A percentile compares a stretch with the other conserved stretches of the same genome.
Evolutionary conservation across 2,329 filamentous ascomycete genomes (phyloP).

Genomic region (Calonectria fujianensis): DNA sequence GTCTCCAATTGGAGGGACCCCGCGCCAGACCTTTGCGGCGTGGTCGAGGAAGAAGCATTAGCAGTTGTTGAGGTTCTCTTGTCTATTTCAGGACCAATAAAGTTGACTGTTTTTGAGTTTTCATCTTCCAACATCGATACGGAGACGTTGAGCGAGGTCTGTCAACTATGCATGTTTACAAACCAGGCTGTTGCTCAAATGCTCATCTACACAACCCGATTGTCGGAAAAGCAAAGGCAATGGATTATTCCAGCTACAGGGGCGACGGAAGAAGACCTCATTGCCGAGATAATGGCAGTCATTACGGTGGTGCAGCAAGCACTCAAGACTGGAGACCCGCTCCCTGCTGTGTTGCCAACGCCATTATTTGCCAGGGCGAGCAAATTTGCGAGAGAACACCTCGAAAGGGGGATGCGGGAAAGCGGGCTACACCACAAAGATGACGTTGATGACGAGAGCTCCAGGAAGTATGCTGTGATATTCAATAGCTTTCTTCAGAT

Average conservation of each 20-base stretch:
- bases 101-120: slow-evolving; percentile 35
- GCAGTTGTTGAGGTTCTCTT: slow-evolving; percentile 33
- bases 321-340: slow-evolving; percentile 34
- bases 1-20: slow-evolving; percentile 36
- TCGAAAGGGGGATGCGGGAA: background rate
- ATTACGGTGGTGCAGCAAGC: slow-evolving; percentile 35
- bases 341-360: slow-evolving; percentile 41
- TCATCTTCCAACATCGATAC: slow-evolving; percentile 39
- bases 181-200: slow-evolving; percentile 37
- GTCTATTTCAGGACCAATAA: slow-evolving; percentile 35
- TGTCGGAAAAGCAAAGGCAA: slow-evolving; percentile 10
- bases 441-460: background rate
- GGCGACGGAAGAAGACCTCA: slow-evolving; percentile 11
- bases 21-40: slow-evolving; percentile 30
- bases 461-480: slow-evolving; percentile 23
- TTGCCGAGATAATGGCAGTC: slow-evolving; percentile 39
- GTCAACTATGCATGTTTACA: slow-evolving; percentile 35
- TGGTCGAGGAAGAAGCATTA: slow-evolving; percentile 32
- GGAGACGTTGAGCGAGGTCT: slow-evolving; percentile 19
- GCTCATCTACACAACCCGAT: slow-evolving; percentile 12
- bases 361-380: slow-evolving; percentile 32
- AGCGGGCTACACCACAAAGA: background rate
- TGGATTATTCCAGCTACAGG: slow-evolving; percentile 28
- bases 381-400: background rate
- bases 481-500: slow-evolving; percentile 28